Evolutionary conservation across 805 yeast genomes (phyloP), one percentile per base, ranked within the genome.

Genomic region (Sugiyamaella valdiviana): DNA sequence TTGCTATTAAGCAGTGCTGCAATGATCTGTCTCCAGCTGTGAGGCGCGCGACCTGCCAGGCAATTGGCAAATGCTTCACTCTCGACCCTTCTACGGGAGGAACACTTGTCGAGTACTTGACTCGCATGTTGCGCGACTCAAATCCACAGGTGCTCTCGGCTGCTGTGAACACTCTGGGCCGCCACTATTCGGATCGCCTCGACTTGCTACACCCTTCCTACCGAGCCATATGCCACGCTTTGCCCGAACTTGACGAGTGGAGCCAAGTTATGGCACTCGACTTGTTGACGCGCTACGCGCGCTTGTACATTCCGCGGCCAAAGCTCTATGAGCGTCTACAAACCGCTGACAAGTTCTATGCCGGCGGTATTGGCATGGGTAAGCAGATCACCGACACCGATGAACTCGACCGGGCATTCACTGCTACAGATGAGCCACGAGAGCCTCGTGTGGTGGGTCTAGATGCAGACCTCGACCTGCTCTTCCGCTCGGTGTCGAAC

Each of bases 21-120:
- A 65, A 74, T 6, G 99, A 93, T 60, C 73, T 80, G 2, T 80
- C 93, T 6, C 80, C 95, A 0, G 61, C 75, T 14, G 99, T 93
- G 2, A 75, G 98, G 53, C 70, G 82, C 29, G 83, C 95, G 1
- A 78, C 91, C 1, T 89, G 91, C 1, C 73, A 83, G 42, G 85
- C 95, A 0, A 72, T 89, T 26, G 75, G 80, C 3, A 87, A 85
- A 46, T 63, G 79, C 23, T 70, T 64, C 51, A 71, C 70, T 47
- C 67, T 73, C 6, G 73, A 70, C 12, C 63, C 72, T 2, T 68
- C 78, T 1, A 68, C 71, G 32, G 64, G 67, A 17, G 71, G 68
- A 6, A 85, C 80, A 46, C 63, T 87, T 32, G 55, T 73, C 6
- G 76, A 69, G 1, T 63, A 73, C 35, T 64, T 90, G 41, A 64